Evolutionary conservation across 1,139 yeast species (phyloP).

Genomic region (Arxiozyma slooffiae): DNA sequence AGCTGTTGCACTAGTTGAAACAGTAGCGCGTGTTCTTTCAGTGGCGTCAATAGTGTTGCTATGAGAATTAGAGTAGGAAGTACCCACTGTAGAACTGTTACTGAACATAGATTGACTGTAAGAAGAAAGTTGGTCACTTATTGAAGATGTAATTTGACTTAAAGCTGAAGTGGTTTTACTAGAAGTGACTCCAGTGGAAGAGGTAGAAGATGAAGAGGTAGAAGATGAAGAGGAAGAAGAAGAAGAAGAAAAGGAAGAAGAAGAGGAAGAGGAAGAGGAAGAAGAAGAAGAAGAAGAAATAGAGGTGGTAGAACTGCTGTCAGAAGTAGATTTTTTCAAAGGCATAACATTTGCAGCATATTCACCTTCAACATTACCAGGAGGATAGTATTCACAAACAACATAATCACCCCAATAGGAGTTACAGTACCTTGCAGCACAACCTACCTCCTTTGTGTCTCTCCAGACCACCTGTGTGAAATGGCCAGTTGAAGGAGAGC

Average conservation of each 20-base stretch:
- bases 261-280: background rate
- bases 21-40: background rate
- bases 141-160: background rate
- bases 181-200: too few relatives aligned
- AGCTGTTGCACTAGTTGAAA: background rate
- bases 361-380: conserved; percentile 43
- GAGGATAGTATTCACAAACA: conserved; percentile 54
- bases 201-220: background rate
- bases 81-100: background rate
- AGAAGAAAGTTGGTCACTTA: background rate
- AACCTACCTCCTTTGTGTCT: conserved; percentile 45
- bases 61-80: background rate
- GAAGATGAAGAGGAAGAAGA: background rate
- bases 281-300: background rate
- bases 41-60: background rate
- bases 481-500: conserved; percentile 42
- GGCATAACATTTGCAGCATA: conserved; percentile 45
- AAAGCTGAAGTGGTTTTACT: background rate
- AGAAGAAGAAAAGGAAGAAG: background rate
- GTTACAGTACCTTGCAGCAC: conserved; percentile 49
- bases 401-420: conserved; percentile 42
- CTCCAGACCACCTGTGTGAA: conserved; percentile 68
- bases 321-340: conserved; percentile 4
- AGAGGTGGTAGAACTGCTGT: background rate
- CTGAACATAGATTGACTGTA: background rate